Evolutionary conservation across 495 filamentous ascomycete genomes (phyloP).

Genomic region (Penicillium angulare): DNA sequence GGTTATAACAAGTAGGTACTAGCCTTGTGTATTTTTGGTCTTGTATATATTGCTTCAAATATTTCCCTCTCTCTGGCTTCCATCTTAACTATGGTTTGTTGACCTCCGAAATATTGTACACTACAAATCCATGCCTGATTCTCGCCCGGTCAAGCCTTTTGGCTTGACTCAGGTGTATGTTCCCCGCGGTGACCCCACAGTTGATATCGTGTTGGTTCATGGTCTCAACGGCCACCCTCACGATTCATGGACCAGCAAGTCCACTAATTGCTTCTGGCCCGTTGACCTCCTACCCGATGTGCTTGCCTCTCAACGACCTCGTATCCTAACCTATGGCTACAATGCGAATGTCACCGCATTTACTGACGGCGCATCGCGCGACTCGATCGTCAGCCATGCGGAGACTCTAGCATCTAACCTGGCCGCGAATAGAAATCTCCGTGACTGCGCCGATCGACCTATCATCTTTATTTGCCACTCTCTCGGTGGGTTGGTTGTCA

Average conservation of each 20-base stretch:
- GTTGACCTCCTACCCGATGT: slow-evolving; percentile 67
- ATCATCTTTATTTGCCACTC: slow-evolving; percentile 88
- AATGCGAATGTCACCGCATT: slow-evolving; percentile 74
- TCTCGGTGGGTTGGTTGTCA: slow-evolving; percentile 78
- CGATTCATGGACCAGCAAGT: slow-evolving; percentile 69
- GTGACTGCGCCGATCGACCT: slow-evolving; percentile 56
- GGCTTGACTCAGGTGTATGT: slow-evolving; percentile 68
- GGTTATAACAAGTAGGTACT: slow-evolving; percentile 5
- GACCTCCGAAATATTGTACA: slow-evolving; percentile 11
- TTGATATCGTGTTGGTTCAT: slow-evolving; percentile 72
- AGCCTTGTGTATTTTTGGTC: background rate
- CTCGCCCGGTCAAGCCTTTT: slow-evolving; percentile 55
- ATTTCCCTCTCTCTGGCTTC: background rate
- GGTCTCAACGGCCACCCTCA: slow-evolving; percentile 78
- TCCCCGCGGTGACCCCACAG: slow-evolving; percentile 42
- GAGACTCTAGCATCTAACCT: slow-evolving; percentile 69
- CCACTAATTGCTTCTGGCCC: slow-evolving; percentile 72
- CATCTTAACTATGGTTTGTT: slow-evolving; percentile 5
- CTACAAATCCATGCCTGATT: too few relatives aligned
- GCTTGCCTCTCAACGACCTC: slow-evolving; percentile 58
- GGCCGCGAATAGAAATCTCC: slow-evolving; percentile 57
- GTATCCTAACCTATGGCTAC: slow-evolving; percentile 82
- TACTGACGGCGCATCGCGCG: slow-evolving; percentile 60
- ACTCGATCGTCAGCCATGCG: slow-evolving; percentile 80
- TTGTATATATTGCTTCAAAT: background rate